Conservation (phyloP, 768 basidiomycete species). For the Termitomyces sp. region DNA sequence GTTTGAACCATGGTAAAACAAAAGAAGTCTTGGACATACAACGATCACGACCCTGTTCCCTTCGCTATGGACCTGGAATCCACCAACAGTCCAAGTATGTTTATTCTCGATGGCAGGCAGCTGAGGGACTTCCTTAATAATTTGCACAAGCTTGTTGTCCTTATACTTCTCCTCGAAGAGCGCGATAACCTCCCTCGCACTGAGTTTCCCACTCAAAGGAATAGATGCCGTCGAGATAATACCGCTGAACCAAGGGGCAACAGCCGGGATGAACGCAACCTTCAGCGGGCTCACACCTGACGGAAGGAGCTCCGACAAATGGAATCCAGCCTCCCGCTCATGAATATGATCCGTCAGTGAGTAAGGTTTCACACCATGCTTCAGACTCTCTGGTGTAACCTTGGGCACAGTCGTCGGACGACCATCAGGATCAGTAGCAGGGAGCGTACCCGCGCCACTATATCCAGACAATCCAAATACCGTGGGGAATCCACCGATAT, state of each 20-base stretch:
- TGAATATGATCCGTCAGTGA: slow-evolving; percentile 96
- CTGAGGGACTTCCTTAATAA: slow-evolving; percentile 66
- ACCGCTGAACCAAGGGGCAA: slow-evolving; percentile 95
- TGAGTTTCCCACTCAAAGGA: slow-evolving; percentile 61
- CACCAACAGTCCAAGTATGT: slow-evolving; percentile 90
- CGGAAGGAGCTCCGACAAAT: slow-evolving; percentile 62
- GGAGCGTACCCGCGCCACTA: slow-evolving; percentile 89
- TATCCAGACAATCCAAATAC: slow-evolving; percentile 94
- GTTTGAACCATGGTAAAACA: neutral
- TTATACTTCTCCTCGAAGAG: slow-evolving; percentile 77
- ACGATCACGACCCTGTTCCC: slow-evolving; percentile 94
- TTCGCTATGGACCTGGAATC: slow-evolving; percentile 86
- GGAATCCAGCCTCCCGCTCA: slow-evolving; percentile 89
- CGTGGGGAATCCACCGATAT: slow-evolving; percentile 65
- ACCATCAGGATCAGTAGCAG: slow-evolving; percentile 61
- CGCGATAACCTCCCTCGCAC: slow-evolving; percentile 64
- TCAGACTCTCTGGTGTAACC: slow-evolving; percentile 68
- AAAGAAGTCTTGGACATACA: slow-evolving; percentile 36
- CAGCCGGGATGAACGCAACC: slow-evolving; percentile 81
- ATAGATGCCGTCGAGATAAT: slow-evolving; percentile 86
- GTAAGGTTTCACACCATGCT: slow-evolving; percentile 78
- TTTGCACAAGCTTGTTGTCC: slow-evolving; percentile 64
- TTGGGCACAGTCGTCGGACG: slow-evolving; percentile 76
- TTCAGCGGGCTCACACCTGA: slow-evolving; percentile 31
- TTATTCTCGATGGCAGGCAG: slow-evolving; percentile 71